Base-by-base conservation (phyloP, 495 filamentous ascomycete species). In the Neurospora sublineolata region DNA sequence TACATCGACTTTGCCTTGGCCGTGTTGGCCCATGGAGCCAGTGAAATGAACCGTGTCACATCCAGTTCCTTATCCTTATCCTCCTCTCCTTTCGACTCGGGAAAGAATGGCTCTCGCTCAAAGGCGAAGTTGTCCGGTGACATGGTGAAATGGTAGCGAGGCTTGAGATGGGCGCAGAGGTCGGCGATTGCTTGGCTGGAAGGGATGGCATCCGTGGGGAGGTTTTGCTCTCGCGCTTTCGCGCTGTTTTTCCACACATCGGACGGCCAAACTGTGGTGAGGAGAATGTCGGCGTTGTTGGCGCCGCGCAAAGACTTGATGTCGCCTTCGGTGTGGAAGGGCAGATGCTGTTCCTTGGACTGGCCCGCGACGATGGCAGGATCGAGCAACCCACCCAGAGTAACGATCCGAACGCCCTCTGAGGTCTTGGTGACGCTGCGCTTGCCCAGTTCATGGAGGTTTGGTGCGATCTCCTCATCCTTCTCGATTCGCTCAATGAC, bases 91-190 rank as follows among this genome's bases (percentile, higher is more conserved):
- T 7, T 30, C 0, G 75, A 46, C 37, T 77, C 76, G 76, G 96
- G 90, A 79, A 93, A 92, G 85, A 97, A 98, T 1, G 95, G 94
- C 78, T 97, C 95, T 23, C 95, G 89, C 82, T 97, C 94, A 75
- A 88, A 97, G 82, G 91, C 94, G 75, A 89, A 85, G 10, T 83
- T 75, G 42, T 60, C 77, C 9, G 87, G 84, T 0, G 93, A 91
- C 14, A 86, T 80, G 16, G 91, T 88, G 79, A 99, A 90, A 80
- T 97, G 94, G 77, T 99, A 99, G 27, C 92, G 87, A 12, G 95
- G 95, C 74, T 92, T 93, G 10, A 97, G 77, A 2, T 88, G 83
- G 10, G 86, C 83, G 78, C 89, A 93, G 27, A 99, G 84, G 68
- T 95, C 92, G 7, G 93, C 86, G 36, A 94, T 82, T 82, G 85